These are phyloP conservation scores for Eucalyptus pauciflora DNA, from an alignment of 345 rosid species.

Conservation along the genomic window DNA sequence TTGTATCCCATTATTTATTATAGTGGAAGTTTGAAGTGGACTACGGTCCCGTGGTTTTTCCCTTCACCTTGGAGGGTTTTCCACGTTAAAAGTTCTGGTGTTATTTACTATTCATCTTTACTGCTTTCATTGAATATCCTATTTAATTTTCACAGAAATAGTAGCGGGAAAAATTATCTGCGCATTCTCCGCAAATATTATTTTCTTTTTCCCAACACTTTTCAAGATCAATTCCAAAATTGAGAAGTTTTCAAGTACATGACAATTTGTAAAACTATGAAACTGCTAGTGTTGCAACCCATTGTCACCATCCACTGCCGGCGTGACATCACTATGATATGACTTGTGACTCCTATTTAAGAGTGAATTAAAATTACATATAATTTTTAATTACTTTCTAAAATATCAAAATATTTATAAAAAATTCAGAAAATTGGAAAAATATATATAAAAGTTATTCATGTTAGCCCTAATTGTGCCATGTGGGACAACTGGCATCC, in stretches of 20 bases:
- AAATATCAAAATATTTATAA: background rate
- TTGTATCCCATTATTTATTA: too few relatives aligned
- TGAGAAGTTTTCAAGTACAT: background rate
- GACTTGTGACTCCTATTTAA: background rate
- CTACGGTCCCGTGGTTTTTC: too few relatives aligned
- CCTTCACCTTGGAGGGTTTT: too few relatives aligned
- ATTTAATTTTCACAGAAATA: too few relatives aligned
- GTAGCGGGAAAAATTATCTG: too few relatives aligned
- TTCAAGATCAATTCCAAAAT: background rate
- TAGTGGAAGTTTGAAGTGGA: too few relatives aligned
- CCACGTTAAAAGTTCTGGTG: too few relatives aligned
- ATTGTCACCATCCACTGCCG: background rate
- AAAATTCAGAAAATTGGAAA: background rate
- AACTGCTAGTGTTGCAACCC: background rate
- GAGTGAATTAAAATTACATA: background rate
- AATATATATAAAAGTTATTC: background rate
- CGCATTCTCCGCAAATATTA: too few relatives aligned
- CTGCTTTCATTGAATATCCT: too few relatives aligned
- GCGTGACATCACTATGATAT: background rate
- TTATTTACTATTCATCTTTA: too few relatives aligned
- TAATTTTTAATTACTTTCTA: background rate
- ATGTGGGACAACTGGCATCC: background rate
- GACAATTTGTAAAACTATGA: background rate
- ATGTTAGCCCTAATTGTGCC: background rate
- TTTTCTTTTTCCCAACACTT: too few relatives aligned